Base-by-base conservation (phyloP, 495 filamentous ascomycete species). In the Penicillium maclennaniae region DNA sequence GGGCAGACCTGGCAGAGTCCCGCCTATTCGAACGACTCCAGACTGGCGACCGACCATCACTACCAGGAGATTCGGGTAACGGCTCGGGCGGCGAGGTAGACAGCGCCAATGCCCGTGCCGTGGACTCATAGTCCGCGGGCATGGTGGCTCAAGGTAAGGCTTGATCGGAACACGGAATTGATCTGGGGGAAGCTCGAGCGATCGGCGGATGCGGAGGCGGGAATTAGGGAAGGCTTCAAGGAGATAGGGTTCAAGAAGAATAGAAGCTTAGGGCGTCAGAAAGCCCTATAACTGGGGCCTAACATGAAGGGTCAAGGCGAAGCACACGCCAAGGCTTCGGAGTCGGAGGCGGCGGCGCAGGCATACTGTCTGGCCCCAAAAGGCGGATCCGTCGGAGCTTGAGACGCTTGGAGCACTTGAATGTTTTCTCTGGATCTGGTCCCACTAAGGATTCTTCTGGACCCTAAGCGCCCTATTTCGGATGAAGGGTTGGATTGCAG, bases 71-170 rank as follows among this genome's bases (percentile, higher is more conserved):
- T 41, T 69, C 59, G 61, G 63, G 55, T 40, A 62, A 51, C 45
- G 54, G 55, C 52, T 72, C 76, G 43, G 74, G 63, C 26, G 79
- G 73, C 3, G 81, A 81, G 19, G 82, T 67, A 9, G 84, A 80
- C 8, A 87, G 69, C 45, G 86, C 80, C 37, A 88, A 79, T 42
- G 83, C 84, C 63, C 82, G 80, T 17, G 83, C 84, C 17, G 83
- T 84, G 43, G 83, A 83, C 48, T 71, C 51, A 69, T 86, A 86
- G 64, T 83, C 80, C 50, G 79, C 78, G 10, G 74, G 77, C 77
- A 82, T 81, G 15, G 42, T 67, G 54, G 26, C 42, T 21, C 39
- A 43, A 14, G 47, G 51, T 56, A 38, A 31, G 38, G 45, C 39
- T 51, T 28, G 43, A 36, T 31, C 42, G 20, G 16, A 23, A 44